Percentiles rank a stretch among this genome's conserved stretches.
phyloP scores from a whole-genome alignment of 352 stramenopile genomes.

The Pythium sukuiense region DNA sequence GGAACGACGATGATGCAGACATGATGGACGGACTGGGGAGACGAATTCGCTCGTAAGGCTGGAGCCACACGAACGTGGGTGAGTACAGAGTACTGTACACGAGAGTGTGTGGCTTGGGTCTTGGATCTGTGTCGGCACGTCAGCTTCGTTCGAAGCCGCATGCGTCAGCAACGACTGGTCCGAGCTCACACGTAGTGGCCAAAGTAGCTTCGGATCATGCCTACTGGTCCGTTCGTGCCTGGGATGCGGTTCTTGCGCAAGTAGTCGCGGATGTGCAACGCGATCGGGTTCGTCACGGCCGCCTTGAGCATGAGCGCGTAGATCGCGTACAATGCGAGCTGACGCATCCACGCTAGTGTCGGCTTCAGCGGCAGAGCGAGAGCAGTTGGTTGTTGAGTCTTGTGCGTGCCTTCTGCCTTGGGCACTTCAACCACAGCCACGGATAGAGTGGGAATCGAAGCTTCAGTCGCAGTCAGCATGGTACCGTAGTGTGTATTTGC shows the following conservation, averaged over 20 bases:
- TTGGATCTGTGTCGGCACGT: background rate
- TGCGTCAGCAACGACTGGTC: background rate
- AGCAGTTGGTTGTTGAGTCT: background rate
- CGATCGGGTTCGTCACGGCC: slow-evolving; percentile 10
- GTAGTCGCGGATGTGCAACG: slow-evolving; percentile 11
- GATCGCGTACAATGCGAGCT: slow-evolving; percentile 10
- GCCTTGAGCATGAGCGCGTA: slow-evolving; percentile 27
- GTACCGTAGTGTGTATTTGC: background rate
- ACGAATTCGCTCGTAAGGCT: background rate
- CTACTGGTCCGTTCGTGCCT: background rate
- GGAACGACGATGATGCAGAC: background rate
- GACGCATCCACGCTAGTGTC: slow-evolving; percentile 7
- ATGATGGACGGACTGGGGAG: background rate
- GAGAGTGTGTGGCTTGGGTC: background rate
- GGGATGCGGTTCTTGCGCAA: slow-evolving; percentile 15
- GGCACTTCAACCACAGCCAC: background rate
- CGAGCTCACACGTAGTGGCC: slow-evolving; percentile 3
- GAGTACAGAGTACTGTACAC: too few species aligned
- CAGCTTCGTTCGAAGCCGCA: background rate
- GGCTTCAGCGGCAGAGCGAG: slow-evolving; percentile 5
- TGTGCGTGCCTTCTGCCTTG: background rate
- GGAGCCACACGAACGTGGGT: too few species aligned
- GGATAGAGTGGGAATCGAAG: background rate
- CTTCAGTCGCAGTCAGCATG: background rate
- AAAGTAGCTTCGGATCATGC: slow-evolving; percentile 4